Evolutionary conservation across 2,329 filamentous ascomycete genomes (phyloP).

Genomic region (Neofusicoccum umdonicola): DNA sequence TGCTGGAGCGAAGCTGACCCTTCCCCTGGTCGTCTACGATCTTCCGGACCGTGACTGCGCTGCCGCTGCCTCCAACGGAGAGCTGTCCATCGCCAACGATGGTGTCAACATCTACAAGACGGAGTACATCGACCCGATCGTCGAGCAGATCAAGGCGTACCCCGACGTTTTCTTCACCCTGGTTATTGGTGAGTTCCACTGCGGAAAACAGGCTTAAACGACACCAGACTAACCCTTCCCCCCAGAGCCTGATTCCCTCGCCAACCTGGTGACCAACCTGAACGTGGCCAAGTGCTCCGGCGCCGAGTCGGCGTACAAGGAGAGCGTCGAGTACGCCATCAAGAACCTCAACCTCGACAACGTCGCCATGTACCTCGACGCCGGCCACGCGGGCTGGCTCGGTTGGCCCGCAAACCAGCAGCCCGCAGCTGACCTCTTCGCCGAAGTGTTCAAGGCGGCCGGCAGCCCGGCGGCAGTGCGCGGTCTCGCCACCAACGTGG

Average conservation of each 20-base stretch:
- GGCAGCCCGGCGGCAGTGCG: conserved; percentile 48
- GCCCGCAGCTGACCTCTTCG: conserved; percentile 51
- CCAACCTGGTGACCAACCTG: conserved; percentile 62
- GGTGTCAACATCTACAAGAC: conserved; percentile 50
- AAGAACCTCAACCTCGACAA: conserved; percentile 58
- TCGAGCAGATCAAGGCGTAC: conserved; percentile 52
- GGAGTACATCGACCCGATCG: conserved; percentile 56
- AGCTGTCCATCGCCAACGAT: conserved; percentile 56
- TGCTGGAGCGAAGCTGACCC: conserved; percentile 49
- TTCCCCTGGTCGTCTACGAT: conserved; percentile 61
- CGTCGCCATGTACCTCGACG: conserved; percentile 63
- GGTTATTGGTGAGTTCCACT: conserved; percentile 43
- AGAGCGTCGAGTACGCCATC: conserved; percentile 57
- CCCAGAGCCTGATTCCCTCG: conserved; percentile 58
- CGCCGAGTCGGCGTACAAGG: conserved; percentile 55
- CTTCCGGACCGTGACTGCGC: conserved; percentile 64
- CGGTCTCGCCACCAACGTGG: conserved; percentile 57
- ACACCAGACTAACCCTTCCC: not conserved
- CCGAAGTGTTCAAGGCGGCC: conserved; percentile 47
- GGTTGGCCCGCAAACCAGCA: conserved; percentile 61
- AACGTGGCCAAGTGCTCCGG: conserved; percentile 54
- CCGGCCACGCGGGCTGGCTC: conserved; percentile 63
- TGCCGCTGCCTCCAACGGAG: conserved; percentile 62
- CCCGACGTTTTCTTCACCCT: conserved; percentile 52
- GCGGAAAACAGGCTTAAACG: not conserved